These are phyloP conservation scores for Penicillium sp. DNA, from an alignment of 2,329 filamentous ascomycete species.

Conservation along the genomic window DNA sequence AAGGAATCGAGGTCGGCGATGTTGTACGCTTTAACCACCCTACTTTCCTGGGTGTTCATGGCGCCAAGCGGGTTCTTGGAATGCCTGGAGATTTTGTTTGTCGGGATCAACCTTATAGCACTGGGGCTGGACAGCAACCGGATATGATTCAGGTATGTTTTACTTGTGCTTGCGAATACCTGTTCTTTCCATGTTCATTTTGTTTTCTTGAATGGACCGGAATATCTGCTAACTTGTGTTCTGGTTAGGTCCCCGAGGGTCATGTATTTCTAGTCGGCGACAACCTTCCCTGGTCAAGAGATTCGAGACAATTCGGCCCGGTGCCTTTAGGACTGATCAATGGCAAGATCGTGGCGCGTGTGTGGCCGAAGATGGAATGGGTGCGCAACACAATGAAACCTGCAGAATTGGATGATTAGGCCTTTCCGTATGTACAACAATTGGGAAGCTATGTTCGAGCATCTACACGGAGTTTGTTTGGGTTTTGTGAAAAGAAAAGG, in stretches of 20 bases:
- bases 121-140: conserved; percentile 29
- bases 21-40: conserved; percentile 78
- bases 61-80: conserved; percentile 77
- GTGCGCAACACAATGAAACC: conserved; percentile 39
- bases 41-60: conserved; percentile 58
- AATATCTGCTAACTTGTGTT: conserved; percentile 1
- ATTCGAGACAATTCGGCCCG: conserved; percentile 84
- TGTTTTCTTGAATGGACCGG: background rate
- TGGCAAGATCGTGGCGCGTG: conserved; percentile 71
- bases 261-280: conserved; percentile 93
- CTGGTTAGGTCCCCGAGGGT: conserved; percentile 73
- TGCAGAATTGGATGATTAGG: conserved; percentile 21
- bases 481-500: conserved; percentile 9
- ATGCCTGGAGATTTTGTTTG: conserved; percentile 64
- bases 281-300: conserved; percentile 78
- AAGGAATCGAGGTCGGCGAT: conserved; percentile 73
- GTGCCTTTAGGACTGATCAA: conserved; percentile 80
- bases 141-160: conserved; percentile 54
- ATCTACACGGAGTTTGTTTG: conserved; percentile 31
- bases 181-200: background rate
- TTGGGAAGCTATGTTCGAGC: conserved; percentile 7
- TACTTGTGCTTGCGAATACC: background rate
- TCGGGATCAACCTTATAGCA: conserved; percentile 40
- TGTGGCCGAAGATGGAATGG: conserved; percentile 40
- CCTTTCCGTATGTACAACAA: conserved; percentile 2